A percentile compares a stretch with the other conserved stretches of the same genome.
Conservation (phyloP, 768 basidiomycete species). For the Calvatia gigantea region DNA sequence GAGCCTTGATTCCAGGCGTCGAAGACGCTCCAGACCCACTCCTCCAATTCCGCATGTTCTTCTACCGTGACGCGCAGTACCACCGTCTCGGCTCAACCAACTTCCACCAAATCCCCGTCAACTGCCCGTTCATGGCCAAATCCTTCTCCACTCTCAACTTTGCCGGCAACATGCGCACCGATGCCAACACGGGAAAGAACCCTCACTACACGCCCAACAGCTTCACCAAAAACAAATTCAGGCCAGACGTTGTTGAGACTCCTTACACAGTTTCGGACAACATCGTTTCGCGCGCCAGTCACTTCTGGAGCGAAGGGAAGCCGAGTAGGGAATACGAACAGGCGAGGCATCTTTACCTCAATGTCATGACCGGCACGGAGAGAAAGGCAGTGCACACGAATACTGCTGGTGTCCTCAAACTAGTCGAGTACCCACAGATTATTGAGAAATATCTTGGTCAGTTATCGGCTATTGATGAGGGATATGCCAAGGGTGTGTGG, state of each 20-base stretch:
- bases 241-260: background rate
- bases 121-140: constrained; percentile 14
- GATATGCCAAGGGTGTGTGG: constrained; percentile 8
- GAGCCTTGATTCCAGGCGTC: constrained; percentile 11
- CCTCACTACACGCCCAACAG: constrained; percentile 15
- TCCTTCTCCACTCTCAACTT: constrained; percentile 11
- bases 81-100: constrained; percentile 14
- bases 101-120: constrained; percentile 14
- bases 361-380: constrained; percentile 11
- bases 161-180: constrained; percentile 10
- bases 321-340: constrained; percentile 11
- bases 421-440: constrained; percentile 4
- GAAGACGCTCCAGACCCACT: constrained; percentile 14
- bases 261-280: constrained; percentile 12
- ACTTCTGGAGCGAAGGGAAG: constrained; percentile 14
- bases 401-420: constrained; percentile 5
- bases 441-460: constrained; percentile 9
- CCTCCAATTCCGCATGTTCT: constrained; percentile 16
- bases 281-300: constrained; percentile 12
- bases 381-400: constrained; percentile 8
- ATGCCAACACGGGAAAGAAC: constrained; percentile 11
- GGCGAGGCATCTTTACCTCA: constrained; percentile 10
- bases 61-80: constrained; percentile 15
- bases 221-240: constrained; percentile 13
- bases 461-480: constrained; percentile 7